Base-by-base conservation (phyloP, 441 rosid genomes). In the Daphne laureola region DNA sequence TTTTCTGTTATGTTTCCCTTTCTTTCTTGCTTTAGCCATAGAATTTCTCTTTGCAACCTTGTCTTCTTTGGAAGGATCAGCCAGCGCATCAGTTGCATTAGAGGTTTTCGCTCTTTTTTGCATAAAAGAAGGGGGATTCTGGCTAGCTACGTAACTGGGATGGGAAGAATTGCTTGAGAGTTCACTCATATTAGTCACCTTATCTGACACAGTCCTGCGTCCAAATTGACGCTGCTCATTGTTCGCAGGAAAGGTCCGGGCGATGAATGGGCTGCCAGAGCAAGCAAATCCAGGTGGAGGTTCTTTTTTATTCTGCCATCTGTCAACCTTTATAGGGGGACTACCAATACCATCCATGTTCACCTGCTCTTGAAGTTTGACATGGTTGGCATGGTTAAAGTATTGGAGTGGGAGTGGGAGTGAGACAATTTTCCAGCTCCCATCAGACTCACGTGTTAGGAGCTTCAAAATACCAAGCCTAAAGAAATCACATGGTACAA, bases 11-110 rank as follows among this genome's bases (percentile, higher is more conserved):
- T 59, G 73, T 59, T 62, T 72, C 60, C 71, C 71, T 58, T 71
- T 79, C 73, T 56, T 77, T 63, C 68, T 69, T 44, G 65, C 43
- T 62, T 71, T 73, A 59, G 61, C 73, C 53, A 58, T 72, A 3
- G 56, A 70, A 49, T 41, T 66, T 64, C 67, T 73, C 62, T 57
- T 66, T 1, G 2, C 46, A 26, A 38, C 35, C 53, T 62, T 64
- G n/a, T 72, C 66, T 18, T 47, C 54, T 43, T 58, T 53, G 44
- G 57, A 46, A 51, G 51, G 51, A 8, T 62, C 56, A 5, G 36
- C 26, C 15, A 61, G 59, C 61, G 63, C 38, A 12, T 40, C 51
- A 0, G 59, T 14, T 49, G 73, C 58, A 51, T 59, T 69, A 40
- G 43, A 54, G 48, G 59, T 61, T 40, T 36, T 16, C 43, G 69